These are phyloP conservation scores for Claviceps arundinis DNA, from an alignment of 2,329 filamentous ascomycete genomes.

Conservation along the genomic window DNA sequence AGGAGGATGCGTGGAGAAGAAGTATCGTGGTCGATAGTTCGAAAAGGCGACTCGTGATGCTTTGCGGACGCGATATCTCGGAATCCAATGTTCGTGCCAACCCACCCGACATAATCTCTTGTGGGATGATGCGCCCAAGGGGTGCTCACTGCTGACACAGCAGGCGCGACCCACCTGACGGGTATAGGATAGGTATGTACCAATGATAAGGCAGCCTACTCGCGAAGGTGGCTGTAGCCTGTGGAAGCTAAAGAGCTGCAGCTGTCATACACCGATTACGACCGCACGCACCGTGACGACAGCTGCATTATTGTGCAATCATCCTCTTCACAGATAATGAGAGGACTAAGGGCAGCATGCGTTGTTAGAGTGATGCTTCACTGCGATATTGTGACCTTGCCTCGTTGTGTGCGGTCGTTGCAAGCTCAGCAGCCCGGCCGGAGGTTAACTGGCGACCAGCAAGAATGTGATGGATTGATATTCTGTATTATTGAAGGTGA, in stretches of 20 bases:
- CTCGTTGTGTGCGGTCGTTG: too few species aligned
- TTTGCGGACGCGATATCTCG: neutral
- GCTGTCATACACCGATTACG: too few species aligned
- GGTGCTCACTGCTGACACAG: slow-evolving; percentile 1
- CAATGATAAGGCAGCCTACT: neutral
- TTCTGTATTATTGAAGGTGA: rapidly evolving
- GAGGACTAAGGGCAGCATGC: too few species aligned
- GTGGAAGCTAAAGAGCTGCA: too few species aligned
- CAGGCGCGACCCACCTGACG: neutral
- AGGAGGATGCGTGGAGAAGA: neutral
- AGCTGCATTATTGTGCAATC: too few species aligned
- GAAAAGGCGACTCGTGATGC: neutral
- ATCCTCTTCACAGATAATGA: too few species aligned
- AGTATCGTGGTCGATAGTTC: neutral
- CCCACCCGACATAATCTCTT: slow-evolving; percentile 1
- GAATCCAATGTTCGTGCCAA: neutral
- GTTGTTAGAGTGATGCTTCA: too few species aligned
- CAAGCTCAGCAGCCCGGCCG: too few species aligned
- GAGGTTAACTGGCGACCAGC: too few species aligned
- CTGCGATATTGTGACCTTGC: too few species aligned
- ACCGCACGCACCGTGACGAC: too few species aligned
- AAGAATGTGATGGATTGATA: rapidly evolving
- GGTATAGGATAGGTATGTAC: neutral
- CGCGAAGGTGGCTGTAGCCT: neutral
- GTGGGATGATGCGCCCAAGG: slow-evolving; percentile 1